Conservation (phyloP, 163 green algal species). For the Prototheca wickerhamii region DNA sequence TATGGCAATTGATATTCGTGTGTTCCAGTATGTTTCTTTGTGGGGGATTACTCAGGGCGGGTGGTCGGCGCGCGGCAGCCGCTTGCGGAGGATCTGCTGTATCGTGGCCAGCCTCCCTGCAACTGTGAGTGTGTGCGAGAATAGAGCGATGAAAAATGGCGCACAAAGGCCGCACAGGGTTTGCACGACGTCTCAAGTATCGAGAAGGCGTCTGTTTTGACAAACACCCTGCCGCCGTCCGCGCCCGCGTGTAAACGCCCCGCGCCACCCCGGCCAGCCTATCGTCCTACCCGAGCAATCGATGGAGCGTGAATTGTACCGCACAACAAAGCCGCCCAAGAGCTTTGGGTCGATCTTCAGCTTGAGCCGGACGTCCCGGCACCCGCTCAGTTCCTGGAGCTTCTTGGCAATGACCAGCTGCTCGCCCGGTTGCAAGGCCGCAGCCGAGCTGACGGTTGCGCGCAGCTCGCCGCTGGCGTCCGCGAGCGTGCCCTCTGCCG, state of each 20-base stretch:
- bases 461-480: constrained; percentile 46
- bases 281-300: constrained; percentile 60
- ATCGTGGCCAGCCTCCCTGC: too few species aligned
- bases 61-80: too few species aligned
- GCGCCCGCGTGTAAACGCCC: neutral
- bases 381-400: constrained; percentile 89
- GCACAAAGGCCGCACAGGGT: too few species aligned
- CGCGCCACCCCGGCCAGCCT: neutral
- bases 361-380: constrained; percentile 99
- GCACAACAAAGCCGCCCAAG: constrained; percentile 93
- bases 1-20: too few species aligned
- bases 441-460: constrained; percentile 80
- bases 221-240: neutral
- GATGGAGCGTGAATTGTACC: constrained; percentile 89
- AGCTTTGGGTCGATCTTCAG: constrained; percentile 82
- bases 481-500: constrained; percentile 63
- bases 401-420: constrained; percentile 99
- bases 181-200: too few species aligned
- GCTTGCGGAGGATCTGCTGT: too few species aligned
- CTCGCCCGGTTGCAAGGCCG: constrained; percentile 97
- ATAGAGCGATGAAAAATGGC: too few species aligned
- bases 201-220: too few species aligned
- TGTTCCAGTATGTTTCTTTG: too few species aligned
- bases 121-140: too few species aligned
- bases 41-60: too few species aligned